Evolutionary conservation across 805 yeast genomes (phyloP), one percentile per base, ranked within the genome.

Genomic region (Starmera dryadoides): DNA sequence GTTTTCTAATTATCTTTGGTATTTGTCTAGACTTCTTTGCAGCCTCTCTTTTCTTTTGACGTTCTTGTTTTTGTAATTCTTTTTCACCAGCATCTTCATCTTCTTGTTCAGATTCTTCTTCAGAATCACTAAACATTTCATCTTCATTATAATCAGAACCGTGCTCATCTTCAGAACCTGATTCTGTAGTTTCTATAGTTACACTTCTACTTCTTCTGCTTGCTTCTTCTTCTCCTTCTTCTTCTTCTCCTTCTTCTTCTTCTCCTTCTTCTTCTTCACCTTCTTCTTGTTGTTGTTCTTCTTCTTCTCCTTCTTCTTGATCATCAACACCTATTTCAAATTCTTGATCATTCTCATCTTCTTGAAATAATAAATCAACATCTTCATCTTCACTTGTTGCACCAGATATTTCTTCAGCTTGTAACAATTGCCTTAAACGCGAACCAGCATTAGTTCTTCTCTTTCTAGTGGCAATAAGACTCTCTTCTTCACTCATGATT

Each of bases 361-460:
- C 93, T 44, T 76, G 80, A 49, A 84, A 84, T 45, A 85, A 59
- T 35, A 84, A 62, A 50, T 79, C 76, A 30, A 86, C 83, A 38
- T 81, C 79, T 48, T 82, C 88, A 45, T 86, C 94, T 33, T 84
- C 95, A 33, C 86, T 87, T 4, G 66, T 69, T 14, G 64, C 66
- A 12, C 64, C 55, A 6, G 58, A 64, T 2, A 63, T 55, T 35
- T 76, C 81, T 45, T 76, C 95, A 22, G 85, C 71, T 42, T 79
- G 83, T 16, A 93, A 64, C 43, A 93, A 69, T 41, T 78, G 77
- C 51, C 77, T 76, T 56, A 93, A 66, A 39, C 93, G 69, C 38
- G 86, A 82, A 14, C 98, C 98, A 2, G 98, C 98, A 62, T 91
- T 93, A 33, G 87, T 60, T 39, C 98, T 76, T 46, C 86, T 69